phyloP scores from a whole-genome alignment of 2,329 filamentous ascomycete species.

The Colletotrichum sp. region DNA sequence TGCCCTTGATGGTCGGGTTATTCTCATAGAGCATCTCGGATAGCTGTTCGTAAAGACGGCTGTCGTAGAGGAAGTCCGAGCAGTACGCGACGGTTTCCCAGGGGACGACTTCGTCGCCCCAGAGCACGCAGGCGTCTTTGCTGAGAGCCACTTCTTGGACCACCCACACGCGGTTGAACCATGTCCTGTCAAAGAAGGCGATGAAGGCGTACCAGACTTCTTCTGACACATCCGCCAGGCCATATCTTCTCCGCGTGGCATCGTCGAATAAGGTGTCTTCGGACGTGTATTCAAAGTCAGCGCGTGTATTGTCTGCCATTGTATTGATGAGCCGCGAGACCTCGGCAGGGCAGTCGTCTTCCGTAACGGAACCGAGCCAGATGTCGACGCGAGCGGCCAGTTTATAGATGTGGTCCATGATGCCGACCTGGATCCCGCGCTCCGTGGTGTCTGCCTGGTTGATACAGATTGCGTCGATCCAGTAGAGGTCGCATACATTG shows the following conservation, averaged over 20 bases:
- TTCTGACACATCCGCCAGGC: background rate
- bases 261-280: background rate
- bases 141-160: constrained; percentile 22
- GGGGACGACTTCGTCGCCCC: constrained; percentile 4
- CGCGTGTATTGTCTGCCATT: background rate
- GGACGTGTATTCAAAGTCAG: background rate
- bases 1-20: background rate
- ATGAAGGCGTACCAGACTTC: constrained; percentile 13
- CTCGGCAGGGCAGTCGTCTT: background rate
- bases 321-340: background rate
- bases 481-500: background rate
- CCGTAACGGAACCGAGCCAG: constrained; percentile 16
- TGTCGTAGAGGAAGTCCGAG: constrained; percentile 9
- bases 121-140: constrained; percentile 15
- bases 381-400: constrained; percentile 16
- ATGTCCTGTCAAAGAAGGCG: constrained; percentile 18
- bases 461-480: constrained; percentile 24
- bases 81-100: constrained; percentile 14
- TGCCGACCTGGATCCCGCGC: constrained; percentile 11
- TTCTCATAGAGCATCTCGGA: constrained; percentile 3
- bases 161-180: constrained; percentile 22
- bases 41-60: constrained; percentile 5
- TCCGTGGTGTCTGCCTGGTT: constrained; percentile 16
- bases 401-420: constrained; percentile 24
- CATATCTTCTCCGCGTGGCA: background rate